Evolutionary conservation across 371 early-diverging fungal genomes (phyloP).

Genomic region (Neoconidiobolus thromboides): DNA sequence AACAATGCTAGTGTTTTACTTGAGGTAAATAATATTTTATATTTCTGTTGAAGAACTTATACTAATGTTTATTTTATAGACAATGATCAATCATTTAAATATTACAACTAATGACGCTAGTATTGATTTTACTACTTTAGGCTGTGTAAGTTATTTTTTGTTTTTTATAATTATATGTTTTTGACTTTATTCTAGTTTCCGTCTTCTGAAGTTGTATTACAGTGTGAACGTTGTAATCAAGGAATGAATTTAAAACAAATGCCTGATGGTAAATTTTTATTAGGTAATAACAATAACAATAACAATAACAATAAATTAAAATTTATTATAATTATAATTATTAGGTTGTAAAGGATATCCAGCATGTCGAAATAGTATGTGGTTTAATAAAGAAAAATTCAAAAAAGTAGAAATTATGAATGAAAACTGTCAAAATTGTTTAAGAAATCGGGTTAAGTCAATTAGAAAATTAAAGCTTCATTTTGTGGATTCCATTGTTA

Average conservation of each 20-base stretch:
- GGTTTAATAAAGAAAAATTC: background rate
- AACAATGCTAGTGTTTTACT: slow-evolving; percentile 23
- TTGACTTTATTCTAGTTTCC: background rate
- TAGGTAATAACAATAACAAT: background rate
- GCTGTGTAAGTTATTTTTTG: background rate
- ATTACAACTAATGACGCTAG: background rate
- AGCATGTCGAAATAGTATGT: background rate
- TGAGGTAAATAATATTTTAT: slow-evolving; percentile 13
- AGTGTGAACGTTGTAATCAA: background rate
- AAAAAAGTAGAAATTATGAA: background rate
- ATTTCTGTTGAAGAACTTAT: background rate
- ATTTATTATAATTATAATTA: background rate
- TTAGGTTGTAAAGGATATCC: background rate
- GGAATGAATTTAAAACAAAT: background rate
- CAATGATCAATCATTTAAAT: background rate
- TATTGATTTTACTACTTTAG: background rate
- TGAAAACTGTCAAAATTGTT: background rate
- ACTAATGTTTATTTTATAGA: background rate
- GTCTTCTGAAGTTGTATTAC: background rate
- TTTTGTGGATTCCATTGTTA: background rate
- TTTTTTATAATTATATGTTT: background rate
- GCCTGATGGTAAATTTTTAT: too few species aligned
- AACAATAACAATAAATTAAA: background rate
- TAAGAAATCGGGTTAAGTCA: background rate
- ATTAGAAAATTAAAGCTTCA: background rate